Conservation (phyloP, 495 filamentous ascomycete genomes). For the Aspergillus cavernicola region DNA sequence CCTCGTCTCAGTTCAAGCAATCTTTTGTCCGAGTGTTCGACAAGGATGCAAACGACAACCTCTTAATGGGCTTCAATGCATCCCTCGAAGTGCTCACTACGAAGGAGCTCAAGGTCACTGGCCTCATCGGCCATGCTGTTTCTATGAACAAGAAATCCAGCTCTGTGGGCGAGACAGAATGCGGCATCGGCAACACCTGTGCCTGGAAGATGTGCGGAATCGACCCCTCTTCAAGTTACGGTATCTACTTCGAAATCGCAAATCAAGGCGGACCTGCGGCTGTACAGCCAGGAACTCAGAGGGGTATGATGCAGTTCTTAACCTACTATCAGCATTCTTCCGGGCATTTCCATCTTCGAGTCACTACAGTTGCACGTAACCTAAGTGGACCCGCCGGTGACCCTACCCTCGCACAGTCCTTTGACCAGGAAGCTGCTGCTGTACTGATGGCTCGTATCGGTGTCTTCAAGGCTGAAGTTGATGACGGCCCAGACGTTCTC, state of each 20-base stretch:
- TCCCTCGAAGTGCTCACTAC: constrained; percentile 95
- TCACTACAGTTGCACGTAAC: constrained; percentile 89
- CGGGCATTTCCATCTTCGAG: constrained; percentile 91
- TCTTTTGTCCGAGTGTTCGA: constrained; percentile 97
- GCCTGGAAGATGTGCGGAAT: constrained; percentile 99
- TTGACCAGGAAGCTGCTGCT: constrained; percentile 97
- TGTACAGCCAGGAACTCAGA: constrained; percentile 80
- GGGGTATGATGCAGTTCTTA: constrained; percentile 97
- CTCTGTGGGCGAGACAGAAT: constrained; percentile 96
- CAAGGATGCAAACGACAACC: constrained; percentile 89
- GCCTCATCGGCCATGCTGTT: constrained; percentile 93
- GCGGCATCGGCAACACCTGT: constrained; percentile 97
- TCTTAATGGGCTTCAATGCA: constrained; percentile 98
- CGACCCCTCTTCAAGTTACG: constrained; percentile 88
- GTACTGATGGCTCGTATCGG: constrained; percentile 98
- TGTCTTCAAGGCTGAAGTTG: constrained; percentile 98
- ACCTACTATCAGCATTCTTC: constrained; percentile 99
- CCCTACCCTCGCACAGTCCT: constrained; percentile 95
- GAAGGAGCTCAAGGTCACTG: constrained; percentile 98
- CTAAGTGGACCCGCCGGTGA: constrained; percentile 94
- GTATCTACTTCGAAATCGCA: constrained; percentile 96
- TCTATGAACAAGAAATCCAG: constrained; percentile 97
- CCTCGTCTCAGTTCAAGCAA: constrained; percentile 99
- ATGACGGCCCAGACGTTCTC: constrained; percentile 97
- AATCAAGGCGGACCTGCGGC: constrained; percentile 86